These are phyloP conservation scores for Canavalia ensiformis DNA, from an alignment of 306 rosid species.

Conservation along the genomic window DNA sequence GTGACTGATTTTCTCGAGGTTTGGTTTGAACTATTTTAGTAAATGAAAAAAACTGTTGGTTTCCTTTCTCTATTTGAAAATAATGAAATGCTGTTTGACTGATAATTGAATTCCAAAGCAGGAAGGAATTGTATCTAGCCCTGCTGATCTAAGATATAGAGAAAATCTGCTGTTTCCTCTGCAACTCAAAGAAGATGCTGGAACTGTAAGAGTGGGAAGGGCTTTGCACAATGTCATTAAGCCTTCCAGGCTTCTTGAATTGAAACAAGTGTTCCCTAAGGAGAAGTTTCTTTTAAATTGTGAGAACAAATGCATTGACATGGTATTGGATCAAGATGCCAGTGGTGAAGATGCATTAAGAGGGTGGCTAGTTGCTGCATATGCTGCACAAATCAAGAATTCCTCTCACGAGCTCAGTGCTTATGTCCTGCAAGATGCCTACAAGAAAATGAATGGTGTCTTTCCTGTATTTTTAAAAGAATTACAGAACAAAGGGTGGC, in stretches of 20 bases:
- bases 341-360: conserved; percentile 91
- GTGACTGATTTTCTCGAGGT: conserved; percentile 90
- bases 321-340: conserved; percentile 83
- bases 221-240: conserved; percentile 66
- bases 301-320: conserved; percentile 66
- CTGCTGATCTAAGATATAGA: conserved; percentile 86
- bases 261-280: conserved; percentile 65
- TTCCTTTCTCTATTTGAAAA: conserved; percentile 23
- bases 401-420: conserved; percentile 57
- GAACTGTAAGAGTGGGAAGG: conserved; percentile 84
- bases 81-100: conserved; percentile 14
- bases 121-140: conserved; percentile 78
- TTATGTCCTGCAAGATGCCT: conserved; percentile 66
- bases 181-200: conserved; percentile 77
- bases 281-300: conserved; percentile 83
- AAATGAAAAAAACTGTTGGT: not conserved
- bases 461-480: conserved; percentile 68
- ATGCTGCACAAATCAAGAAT: conserved; percentile 59
- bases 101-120: conserved; percentile 51
- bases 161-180: conserved; percentile 82
- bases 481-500: conserved; percentile 91
- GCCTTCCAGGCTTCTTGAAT: conserved; percentile 77
- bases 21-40: conserved; percentile 25
- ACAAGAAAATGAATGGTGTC: conserved; percentile 74
- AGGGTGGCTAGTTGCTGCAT: conserved; percentile 97